Base-by-base conservation (phyloP, 495 filamentous ascomycete species). In the Gamarada debralockiae region DNA sequence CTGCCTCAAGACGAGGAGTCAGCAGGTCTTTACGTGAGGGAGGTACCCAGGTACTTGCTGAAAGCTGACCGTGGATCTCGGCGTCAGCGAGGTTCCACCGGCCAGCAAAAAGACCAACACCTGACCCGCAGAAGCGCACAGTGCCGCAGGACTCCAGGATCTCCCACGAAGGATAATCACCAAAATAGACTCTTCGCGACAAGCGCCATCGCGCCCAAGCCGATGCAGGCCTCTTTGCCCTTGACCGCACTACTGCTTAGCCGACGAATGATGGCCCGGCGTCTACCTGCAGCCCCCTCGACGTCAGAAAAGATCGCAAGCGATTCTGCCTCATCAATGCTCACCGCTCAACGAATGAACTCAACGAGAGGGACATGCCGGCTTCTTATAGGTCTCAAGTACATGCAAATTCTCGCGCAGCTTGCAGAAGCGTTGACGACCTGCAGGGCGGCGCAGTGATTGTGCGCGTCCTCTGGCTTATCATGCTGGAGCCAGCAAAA, bases 181-280 rank as follows among this genome's bases (percentile, higher is more conserved):
- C 33, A 55, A 55, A 57, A 55, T 53, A 58, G 59, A 52, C 49
- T 20, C 34, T 45, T 44, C 36, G 44, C 59, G 55, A 62, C 59
- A 62, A 62, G 59, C 59, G 59, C 59, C 50, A 41, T 54, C 48
- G 29, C 52, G 50, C 37, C 55, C 56, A 58, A 47, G 45, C 50
- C 50, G 48, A 55, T 46, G 52, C 48, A 52, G 41, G 41, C 52
- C 33, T 13, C 20, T 22, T 22, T n/a, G 38, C 48, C 40, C 8
- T 14, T 25, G 25, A 3, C 21, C 20, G 40, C 9, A 21, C 40
- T 13, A 20, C 40, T 9, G 20, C 21, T 53, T 58, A 58, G 48
- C 52, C 59, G 55, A 58, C 59, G 55, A 62, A 62, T 62, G 52
- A 55, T 9, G 24, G 12, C 25, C 12, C 31, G 48, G 55, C 59